Conservation (phyloP, 2,329 filamentous ascomycete species). For the Fusarium secorum region DNA sequence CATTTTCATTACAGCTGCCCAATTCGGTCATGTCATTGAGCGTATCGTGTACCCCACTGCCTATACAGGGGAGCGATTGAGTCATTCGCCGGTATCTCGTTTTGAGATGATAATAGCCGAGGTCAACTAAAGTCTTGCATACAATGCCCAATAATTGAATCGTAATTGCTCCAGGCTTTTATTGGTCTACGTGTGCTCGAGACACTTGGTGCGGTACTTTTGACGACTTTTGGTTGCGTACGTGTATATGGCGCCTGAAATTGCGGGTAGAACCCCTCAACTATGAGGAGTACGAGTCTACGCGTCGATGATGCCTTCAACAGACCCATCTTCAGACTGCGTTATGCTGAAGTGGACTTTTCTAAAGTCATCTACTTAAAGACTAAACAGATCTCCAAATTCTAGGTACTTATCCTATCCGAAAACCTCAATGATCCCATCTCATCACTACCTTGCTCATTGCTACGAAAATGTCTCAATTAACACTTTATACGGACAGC, state of each 20-base stretch:
- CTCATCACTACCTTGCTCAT: not conserved
- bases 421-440: not conserved
- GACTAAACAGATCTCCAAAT: accelerated
- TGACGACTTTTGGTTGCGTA: not conserved
- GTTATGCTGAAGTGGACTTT: accelerated
- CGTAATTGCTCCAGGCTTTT: accelerated
- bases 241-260: not conserved
- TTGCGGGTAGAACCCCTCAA: not conserved
- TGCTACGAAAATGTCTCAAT: not conserved
- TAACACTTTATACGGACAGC: not conserved
- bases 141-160: accelerated
- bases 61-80: not conserved
- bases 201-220: not conserved
- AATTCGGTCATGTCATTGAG: not conserved
- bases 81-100: not conserved
- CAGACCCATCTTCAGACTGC: not conserved
- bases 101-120: not conserved
- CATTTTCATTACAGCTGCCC: not conserved
- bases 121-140: accelerated
- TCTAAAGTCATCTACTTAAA: not conserved
- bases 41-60: not conserved
- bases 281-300: not conserved
- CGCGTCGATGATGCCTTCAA: not conserved
- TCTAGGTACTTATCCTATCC: accelerated
- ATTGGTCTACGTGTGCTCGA: not conserved